phyloP scores from a whole-genome alignment of 2,329 filamentous ascomycete genomes.

The Pyrenochaeta sp. region DNA sequence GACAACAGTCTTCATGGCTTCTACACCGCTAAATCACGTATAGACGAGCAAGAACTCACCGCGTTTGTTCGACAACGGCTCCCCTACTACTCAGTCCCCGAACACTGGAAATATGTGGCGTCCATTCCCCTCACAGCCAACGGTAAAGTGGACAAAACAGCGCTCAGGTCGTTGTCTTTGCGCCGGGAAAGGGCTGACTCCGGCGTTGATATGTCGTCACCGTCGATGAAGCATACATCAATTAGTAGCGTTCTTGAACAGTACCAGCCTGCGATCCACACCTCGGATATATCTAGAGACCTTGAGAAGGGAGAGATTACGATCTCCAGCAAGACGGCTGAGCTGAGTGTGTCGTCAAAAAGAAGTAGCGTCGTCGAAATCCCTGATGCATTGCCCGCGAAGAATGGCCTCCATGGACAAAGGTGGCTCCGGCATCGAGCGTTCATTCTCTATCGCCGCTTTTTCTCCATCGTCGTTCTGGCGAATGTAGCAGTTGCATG shows the following conservation, averaged over 20 bases:
- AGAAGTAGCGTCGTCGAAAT: constrained; percentile 25
- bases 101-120: constrained; percentile 54
- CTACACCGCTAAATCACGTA: constrained; percentile 51
- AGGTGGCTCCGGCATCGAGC: constrained; percentile 44
- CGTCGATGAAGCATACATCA: background rate
- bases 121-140: constrained; percentile 62
- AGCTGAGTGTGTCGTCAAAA: constrained; percentile 16
- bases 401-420: constrained; percentile 36
- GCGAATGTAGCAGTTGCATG: constrained; percentile 39
- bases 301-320: constrained; percentile 19
- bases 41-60: constrained; percentile 48
- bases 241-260: constrained; percentile 1
- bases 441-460: constrained; percentile 43
- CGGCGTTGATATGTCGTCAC: background rate
- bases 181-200: constrained; percentile 8
- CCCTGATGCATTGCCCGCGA: constrained; percentile 28
- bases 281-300: constrained; percentile 3
- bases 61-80: constrained; percentile 55
- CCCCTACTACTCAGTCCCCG: constrained; percentile 66
- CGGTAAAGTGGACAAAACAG: constrained; percentile 65
- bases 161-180: constrained; percentile 48
- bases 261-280: background rate
- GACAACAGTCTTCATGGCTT: constrained; percentile 62
- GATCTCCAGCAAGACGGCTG: constrained; percentile 17
- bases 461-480: constrained; percentile 41